phyloP scores from a whole-genome alignment of 2,329 filamentous ascomycete genomes.

The Westerdykella aurantiaca region DNA sequence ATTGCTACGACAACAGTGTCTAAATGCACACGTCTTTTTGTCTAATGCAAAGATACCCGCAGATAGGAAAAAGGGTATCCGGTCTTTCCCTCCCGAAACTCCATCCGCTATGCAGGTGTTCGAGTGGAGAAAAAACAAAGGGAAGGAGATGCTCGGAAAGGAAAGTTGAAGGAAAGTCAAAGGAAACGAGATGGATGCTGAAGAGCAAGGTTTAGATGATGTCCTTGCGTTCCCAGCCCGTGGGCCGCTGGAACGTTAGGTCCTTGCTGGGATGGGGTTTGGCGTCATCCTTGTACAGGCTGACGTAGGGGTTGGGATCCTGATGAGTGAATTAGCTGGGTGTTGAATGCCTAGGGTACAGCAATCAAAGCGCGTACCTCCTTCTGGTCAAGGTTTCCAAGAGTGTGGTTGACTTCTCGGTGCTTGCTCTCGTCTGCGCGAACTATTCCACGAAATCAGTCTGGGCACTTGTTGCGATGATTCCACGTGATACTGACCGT shows the following conservation, averaged over 20 bases:
- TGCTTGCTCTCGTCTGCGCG: slow-evolving; percentile 49
- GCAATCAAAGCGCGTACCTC: slow-evolving; percentile 27
- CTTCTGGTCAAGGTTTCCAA: slow-evolving; percentile 79
- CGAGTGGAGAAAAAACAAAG: slow-evolving; percentile 4
- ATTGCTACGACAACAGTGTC: no score
- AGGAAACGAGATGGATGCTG: not conserved
- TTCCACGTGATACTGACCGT: slow-evolving; percentile 69
- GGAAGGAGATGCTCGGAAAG: not conserved
- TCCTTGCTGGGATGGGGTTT: slow-evolving; percentile 66
- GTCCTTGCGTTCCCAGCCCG: slow-evolving; percentile 79
- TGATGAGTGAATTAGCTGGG: not conserved
- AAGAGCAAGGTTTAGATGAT: slow-evolving; percentile 18
- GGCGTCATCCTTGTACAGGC: slow-evolving; percentile 66
- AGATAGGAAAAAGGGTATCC: not conserved
- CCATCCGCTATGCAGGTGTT: not conserved
- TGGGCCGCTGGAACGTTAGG: slow-evolving; percentile 57
- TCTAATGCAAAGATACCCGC: slow-evolving; percentile 12
- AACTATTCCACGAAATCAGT: slow-evolving; percentile 14
- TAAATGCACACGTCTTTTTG: no score
- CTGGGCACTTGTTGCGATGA: not conserved
- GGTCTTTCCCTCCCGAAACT: no score
- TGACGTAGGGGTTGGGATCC: slow-evolving; percentile 90
- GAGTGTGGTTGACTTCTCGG: slow-evolving; percentile 90
- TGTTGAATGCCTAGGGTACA: not conserved
- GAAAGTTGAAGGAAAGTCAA: not conserved